These are phyloP conservation scores for Dendrobium huoshanense DNA, from an alignment of 106 monocot species.

Conservation along the genomic window DNA sequence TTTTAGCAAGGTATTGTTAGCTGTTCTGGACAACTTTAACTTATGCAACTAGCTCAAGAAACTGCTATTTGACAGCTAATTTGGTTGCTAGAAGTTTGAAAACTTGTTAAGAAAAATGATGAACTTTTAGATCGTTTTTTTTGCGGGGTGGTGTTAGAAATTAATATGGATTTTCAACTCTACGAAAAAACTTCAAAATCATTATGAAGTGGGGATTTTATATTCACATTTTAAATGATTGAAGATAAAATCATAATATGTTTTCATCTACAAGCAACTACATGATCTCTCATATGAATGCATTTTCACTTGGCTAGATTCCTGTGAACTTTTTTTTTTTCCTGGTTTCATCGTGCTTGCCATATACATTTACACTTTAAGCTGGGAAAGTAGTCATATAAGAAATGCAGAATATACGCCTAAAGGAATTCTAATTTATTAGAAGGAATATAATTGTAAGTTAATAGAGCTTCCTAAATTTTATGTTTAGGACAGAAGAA, in stretches of 20 bases:
- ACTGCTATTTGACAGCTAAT: neutral
- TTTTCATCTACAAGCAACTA: neutral
- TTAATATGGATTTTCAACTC: neutral
- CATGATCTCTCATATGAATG: neutral
- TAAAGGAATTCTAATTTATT: neutral
- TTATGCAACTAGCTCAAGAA: neutral
- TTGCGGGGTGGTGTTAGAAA: neutral
- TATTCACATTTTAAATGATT: neutral
- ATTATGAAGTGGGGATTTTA: neutral
- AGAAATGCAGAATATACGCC: neutral
- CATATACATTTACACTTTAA: neutral
- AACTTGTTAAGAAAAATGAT: neutral
- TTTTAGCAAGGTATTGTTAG: conserved; percentile 68
- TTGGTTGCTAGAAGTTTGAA: neutral
- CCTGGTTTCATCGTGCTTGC: neutral
- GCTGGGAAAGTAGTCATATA: neutral
- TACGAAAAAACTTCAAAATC: neutral
- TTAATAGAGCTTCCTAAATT: neutral
- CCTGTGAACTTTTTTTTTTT: neutral
- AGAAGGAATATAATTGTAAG: neutral
- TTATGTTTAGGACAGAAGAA: neutral
- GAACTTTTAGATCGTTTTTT: neutral
- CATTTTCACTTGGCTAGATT: neutral
- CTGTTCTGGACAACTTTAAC: neutral
- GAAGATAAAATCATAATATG: neutral